Evolutionary conservation across 306 rosid genomes (phyloP), one percentile per base, ranked within the genome.

Genomic region (Rubus idaeus): DNA sequence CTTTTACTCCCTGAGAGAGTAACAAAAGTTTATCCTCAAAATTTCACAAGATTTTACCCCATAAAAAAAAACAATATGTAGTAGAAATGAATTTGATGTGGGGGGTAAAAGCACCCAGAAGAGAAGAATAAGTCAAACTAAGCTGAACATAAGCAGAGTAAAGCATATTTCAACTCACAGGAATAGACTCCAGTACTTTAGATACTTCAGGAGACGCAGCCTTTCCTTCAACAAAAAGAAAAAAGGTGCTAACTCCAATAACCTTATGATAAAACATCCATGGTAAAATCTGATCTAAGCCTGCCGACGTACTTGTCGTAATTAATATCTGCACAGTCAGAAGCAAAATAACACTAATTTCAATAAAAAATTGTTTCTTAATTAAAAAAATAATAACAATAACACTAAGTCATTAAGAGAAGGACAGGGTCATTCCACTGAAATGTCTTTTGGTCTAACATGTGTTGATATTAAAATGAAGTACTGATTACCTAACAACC

Each of bases 211-310:
- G 91, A 50, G 97, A 81, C 50, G 99, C 99, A 76, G 97, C 99
- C 77, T 90, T 95, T 70, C 99, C 97, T 83, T 95, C 99, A 83
- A 92, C 97, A 71, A 90, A 95, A 74, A 95, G 96, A 3, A 89
- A 90, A 77, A 95, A 95, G 73, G 86, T 81, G 12, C 96, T 74
- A 49, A 88, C 99, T 41, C 97, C 97, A 68, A 95, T 84, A 85
- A 91, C 90, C 87, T 95, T 92, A 78, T 95, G 99, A 82, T 89
- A 95, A 82, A 92, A 95, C 99, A 95, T 95, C 97, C 99, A 95
- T 2, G 97, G 99, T 52, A 95, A 83, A 77, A 95, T 95, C 91
- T 95, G 99, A 68, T 95, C 97, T 64, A 95, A 89, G 78, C 97
- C 97, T 13, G 94, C 99, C 2, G 99, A 86, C 1, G 97, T 95